Base-by-base conservation (phyloP, 805 yeast species). In the Kodamaea leandrae region DNA sequence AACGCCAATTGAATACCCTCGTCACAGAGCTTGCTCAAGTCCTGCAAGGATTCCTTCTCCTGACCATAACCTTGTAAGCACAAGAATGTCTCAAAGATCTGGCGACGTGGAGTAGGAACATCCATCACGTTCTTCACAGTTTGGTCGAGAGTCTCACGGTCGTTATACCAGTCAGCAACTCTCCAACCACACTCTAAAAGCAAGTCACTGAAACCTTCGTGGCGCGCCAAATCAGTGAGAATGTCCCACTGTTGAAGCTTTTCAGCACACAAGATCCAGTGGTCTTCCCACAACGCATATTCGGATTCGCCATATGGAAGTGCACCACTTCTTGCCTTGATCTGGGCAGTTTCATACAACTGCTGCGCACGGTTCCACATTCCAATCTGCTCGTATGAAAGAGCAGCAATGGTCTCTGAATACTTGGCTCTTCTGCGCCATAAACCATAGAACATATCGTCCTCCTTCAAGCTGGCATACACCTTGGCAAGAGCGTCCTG, bases 111-210 rank as follows among this genome's bases (percentile, higher is more conserved):
- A 0, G 99, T 95, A 3, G 99, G 98, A 18, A 90, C 96, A 63
- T 93, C 99, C 96, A 93, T 89, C 4, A 93, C 96, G 32, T 95
- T 86, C 61, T 89, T 87, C 18, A 93, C 95, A 1, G 96, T 84
- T 55, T 87, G 96, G 56, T 90, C 97, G 27, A 93, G 68, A 0
- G 98, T 93, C 49, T 91, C 98, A 48, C 90, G 77, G 55, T 95
- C 99, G 6, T 95, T 82, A 45, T 83, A 83, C 99, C 99, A 93
- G 56, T 93, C 98, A 6, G 99, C 97, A 28, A 93, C 95, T 55
- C 99, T 76, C 99, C 99, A 93, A 27, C 98, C 99, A 74, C 99
- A 95, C 61, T 93, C 99, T n/a, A 93, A 70, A 18, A 95, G 66
- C 49, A 93, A 71, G 55, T 93, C 99, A 0, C 97, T 89, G 58